These are phyloP conservation scores for Arabidopsis arenosa DNA, from an alignment of 345 rosid species.

Conservation along the genomic window DNA sequence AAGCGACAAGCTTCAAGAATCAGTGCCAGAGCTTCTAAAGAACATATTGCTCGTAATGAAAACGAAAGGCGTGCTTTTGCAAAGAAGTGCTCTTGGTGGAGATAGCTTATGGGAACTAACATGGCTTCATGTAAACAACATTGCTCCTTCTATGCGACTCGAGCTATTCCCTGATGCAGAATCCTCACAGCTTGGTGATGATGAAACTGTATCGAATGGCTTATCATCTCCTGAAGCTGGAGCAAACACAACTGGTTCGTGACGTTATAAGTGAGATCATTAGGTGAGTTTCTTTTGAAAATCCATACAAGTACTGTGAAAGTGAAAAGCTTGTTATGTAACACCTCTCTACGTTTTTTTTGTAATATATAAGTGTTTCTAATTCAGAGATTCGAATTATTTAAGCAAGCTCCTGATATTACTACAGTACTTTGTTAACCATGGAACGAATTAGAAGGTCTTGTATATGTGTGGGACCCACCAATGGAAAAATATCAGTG, in stretches of 20 bases:
- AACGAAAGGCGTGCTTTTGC: conserved; percentile 76
- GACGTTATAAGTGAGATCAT: conserved; percentile 22
- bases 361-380: conserved; percentile 36
- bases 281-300: conserved; percentile 20
- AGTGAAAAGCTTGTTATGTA: conserved; percentile 23
- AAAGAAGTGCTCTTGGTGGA: conserved; percentile 88
- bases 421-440: not conserved
- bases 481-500: conserved; percentile 17
- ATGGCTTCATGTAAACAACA: conserved; percentile 94
- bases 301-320: conserved; percentile 3
- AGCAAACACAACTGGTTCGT: conserved; percentile 41
- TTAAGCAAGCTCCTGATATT: no score
- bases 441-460: not conserved
- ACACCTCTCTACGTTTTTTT: conserved; percentile 27
- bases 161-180: conserved; percentile 91
- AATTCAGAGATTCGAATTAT: conserved; percentile 25
- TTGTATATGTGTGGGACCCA: conserved; percentile 13
- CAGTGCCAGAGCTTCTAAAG: conserved; percentile 86
- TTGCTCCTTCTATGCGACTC: conserved; percentile 73
- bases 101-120: conserved; percentile 98
- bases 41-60: conserved; percentile 85
- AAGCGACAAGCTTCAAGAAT: conserved; percentile 92
- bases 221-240: conserved; percentile 49
- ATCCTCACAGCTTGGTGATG: conserved; percentile 49
- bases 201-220: conserved; percentile 55